Base-by-base conservation (phyloP, 495 filamentous ascomycete genomes). In the Echria macrotheca region DNA sequence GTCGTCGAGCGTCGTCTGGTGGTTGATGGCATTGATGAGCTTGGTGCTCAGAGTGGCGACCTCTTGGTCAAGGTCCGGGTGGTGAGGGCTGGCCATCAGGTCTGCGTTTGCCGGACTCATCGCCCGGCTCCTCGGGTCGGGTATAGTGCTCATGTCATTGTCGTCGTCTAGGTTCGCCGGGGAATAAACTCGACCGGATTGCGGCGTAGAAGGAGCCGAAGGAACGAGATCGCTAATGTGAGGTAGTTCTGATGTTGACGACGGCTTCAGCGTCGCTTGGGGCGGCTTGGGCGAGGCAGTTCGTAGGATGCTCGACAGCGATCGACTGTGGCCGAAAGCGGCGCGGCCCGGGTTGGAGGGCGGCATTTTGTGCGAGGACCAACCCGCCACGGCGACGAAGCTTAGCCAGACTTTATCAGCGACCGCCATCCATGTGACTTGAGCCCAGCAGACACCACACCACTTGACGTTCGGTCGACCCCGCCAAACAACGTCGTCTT, bases 21-120 rank as follows among this genome's bases (percentile, higher is more conserved):
- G 87, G 62, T 98, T 98, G 67, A 98, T 96, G 44, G 93, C 91
- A 57, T 89, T 90, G 49, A 98, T 89, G 44, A 98, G 77, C 68
- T 98, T 98, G 39, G 89, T 91, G 65, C 89, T 96, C 18, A 98
- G 73, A 3, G 88, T 79, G 22, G 93, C 85, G 10, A 97, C 90
- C 66, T 98, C 93, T 46, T 83, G 80, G 63, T 85, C 88, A 37
- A 95, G 73, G 58, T 91, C 89, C 15, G 88, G 86, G 54, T 90
- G 85, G 42, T 65, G 67, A 5, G 60, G 56, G 8, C 45, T 57
- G 24, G 44, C 36, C 48, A 58, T 51, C 31, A 49, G 44, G 7
- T 58, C 53, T 22, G 50, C 54, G 21, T 56, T 49, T 1, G 64
- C 51, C 24, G 70, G 66, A 44, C 61, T 70, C 56, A 64, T 58